These are phyloP conservation scores for Lyophyllum atratum DNA, from an alignment of 768 basidiomycete genomes.

Conservation along the genomic window DNA sequence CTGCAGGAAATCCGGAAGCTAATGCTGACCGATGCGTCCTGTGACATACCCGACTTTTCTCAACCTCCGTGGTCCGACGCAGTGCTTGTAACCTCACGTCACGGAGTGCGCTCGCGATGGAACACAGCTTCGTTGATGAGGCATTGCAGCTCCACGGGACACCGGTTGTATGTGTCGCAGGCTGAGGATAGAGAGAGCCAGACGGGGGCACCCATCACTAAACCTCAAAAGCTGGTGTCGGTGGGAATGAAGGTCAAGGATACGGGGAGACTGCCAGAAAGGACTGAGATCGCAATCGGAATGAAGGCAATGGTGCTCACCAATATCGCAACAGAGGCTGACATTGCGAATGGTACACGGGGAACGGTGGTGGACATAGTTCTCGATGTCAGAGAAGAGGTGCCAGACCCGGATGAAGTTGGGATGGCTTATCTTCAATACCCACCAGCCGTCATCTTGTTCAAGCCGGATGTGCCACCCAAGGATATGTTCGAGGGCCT, in stretches of 20 bases:
- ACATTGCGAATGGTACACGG: constrained; percentile 42
- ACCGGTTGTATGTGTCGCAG: constrained; percentile 24
- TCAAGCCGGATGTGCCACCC: constrained; percentile 25
- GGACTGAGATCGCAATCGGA: constrained; percentile 31
- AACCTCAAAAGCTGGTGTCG: too few species aligned
- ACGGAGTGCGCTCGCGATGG: constrained; percentile 32
- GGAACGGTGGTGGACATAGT: constrained; percentile 33
- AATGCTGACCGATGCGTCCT: background rate
- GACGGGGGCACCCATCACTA: too few species aligned
- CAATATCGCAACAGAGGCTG: constrained; percentile 37
- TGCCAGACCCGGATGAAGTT: background rate
- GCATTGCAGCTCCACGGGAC: constrained; percentile 17
- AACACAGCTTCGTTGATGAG: constrained; percentile 28
- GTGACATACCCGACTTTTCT: constrained; percentile 26
- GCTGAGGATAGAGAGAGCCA: constrained; percentile 29
- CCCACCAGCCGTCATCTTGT: constrained; percentile 31
- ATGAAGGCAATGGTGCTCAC: constrained; percentile 38
- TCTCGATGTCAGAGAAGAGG: constrained; percentile 35
- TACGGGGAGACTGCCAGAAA: constrained; percentile 18
- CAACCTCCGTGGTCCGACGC: constrained; percentile 17
- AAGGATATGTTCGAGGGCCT: constrained; percentile 24
- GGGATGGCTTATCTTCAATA: constrained; percentile 24
- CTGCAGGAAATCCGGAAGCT: background rate
- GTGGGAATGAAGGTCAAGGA: too few species aligned
- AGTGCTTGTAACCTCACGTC: constrained; percentile 36